Evolutionary conservation across 495 filamentous ascomycete species (phyloP), one percentile per base, ranked within the genome.

Genomic region (Penicillium dipodomyicola): DNA sequence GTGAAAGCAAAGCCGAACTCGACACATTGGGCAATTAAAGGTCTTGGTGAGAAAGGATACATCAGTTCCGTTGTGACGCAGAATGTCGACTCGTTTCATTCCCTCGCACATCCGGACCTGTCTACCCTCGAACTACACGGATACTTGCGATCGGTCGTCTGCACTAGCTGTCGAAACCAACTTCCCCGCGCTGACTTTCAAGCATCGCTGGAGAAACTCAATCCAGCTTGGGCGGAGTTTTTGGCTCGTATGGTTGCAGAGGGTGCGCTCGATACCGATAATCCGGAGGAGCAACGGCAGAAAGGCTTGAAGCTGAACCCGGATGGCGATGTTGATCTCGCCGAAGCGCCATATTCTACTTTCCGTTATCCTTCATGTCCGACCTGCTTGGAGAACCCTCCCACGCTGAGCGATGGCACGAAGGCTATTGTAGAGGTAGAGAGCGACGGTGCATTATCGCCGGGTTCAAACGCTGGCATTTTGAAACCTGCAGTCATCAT

Each of bases 21-120:
- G 2, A 87, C 85, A 2, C 94, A 98, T 72, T 75, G 78, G 61
- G 91, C 94, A 5, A 81, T 97, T 29, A 76, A 80, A 39, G 76
- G 84, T 54, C 71, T 98, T 42, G 86, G 84, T 8, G 68, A 81
- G 22, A 78, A 91, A 65, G 93, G 91, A 0, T 67, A 90, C 48
- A 72, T 96, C 12, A 83, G 81, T 49, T 84, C 76, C 29, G 89
- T 96, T 29, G 84, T 98, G 60, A 98, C 94, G 41, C 94, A 98
- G 68, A 97, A 97, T 67, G 93, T 97, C 23, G 94, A 98, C 70
- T 96, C 92, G 5, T 94, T 97, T 68, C 93, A 98, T 72, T 77
- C 84, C 1, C 69, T 72, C 29, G 85, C 89, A 7, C 93, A 97
- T 70, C 90, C 93, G 4, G 66, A 80, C 2, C 70, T 93, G 12